Evolutionary conservation across 805 yeast species (phyloP), one percentile per base, ranked within the genome.

Genomic region (Candida parachauliodes): DNA sequence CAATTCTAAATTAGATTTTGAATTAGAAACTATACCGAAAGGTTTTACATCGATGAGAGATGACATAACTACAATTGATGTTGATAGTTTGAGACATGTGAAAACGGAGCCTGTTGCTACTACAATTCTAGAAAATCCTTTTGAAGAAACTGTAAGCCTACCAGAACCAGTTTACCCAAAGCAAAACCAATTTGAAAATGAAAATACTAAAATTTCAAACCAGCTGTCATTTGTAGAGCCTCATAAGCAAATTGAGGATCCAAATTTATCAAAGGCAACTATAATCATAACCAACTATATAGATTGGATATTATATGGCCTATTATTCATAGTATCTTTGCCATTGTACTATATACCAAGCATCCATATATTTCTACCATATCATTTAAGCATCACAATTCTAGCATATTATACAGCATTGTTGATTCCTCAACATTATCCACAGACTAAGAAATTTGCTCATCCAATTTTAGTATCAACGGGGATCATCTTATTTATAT

Each of bases 401-500:
- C 46, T 79, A 27, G 61, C 79, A 16, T 84, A 80, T 54, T 69
- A 73, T 42, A 45, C 65, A 8, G 76, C 81, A 24, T 50, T 74
- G 25, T 57, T 70, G 16, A 63, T 74, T 15, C 70, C 81, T 3
- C 53, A 56, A 35, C 56, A 50, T 27, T 65, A 56, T 79, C 49
- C 76, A 62, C 17, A 65, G 49, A 41, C 73, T 50, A 60, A 72
- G 68, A 52, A 70, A 60, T 52, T 72, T 65, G 67, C 83, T 11
- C 93, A 85, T 51, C 94, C 95, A 0, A 83, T 85, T 23, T 60
- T 85, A 34, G 65, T 82, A 21, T 76, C 81, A 44, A 82, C 87
- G 5, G 79, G 75, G 1, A 48, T 73, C n/a, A 74, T 82, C n/a
- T 66, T 83, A 49, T 63, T 85, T 19, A 66, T 79, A 9, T 79